phyloP scores from a whole-genome alignment of 345 rosid genomes.

The Eucalyptus erythrocorys region DNA sequence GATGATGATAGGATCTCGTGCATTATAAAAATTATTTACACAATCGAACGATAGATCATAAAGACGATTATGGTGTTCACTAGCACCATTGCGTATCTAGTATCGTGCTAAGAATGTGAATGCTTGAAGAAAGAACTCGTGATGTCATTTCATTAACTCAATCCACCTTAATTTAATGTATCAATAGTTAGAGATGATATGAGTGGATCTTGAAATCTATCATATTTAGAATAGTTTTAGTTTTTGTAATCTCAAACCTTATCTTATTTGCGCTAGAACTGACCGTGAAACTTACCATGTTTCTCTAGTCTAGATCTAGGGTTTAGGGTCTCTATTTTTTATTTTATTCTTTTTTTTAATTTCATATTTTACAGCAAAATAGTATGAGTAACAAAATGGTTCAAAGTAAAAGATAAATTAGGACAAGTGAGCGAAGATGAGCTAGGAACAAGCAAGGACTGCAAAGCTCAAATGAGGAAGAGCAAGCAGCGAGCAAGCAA shows the following conservation, averaged over 20 bases:
- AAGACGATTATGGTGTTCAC: too few species aligned
- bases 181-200: background rate
- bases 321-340: background rate
- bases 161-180: background rate
- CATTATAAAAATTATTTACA: background rate
- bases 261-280: too few species aligned
- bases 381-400: background rate
- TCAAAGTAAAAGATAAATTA: background rate
- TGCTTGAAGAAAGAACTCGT: background rate
- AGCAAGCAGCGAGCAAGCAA: fast-evolving
- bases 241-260: background rate
- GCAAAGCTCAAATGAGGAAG: background rate
- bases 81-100: fast-evolving
- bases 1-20: background rate
- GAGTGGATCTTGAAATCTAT: too few species aligned
- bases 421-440: background rate
- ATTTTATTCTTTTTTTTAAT: too few species aligned
- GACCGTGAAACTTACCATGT: background rate
- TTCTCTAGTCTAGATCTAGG: too few species aligned
- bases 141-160: background rate
- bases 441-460: background rate
- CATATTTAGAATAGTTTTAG: too few species aligned
- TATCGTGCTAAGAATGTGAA: too few species aligned
- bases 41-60: background rate
- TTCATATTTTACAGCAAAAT: too few species aligned